Evolutionary conservation across 257 asterid genomes (phyloP).

Genomic region (Pogostemon cablin): DNA sequence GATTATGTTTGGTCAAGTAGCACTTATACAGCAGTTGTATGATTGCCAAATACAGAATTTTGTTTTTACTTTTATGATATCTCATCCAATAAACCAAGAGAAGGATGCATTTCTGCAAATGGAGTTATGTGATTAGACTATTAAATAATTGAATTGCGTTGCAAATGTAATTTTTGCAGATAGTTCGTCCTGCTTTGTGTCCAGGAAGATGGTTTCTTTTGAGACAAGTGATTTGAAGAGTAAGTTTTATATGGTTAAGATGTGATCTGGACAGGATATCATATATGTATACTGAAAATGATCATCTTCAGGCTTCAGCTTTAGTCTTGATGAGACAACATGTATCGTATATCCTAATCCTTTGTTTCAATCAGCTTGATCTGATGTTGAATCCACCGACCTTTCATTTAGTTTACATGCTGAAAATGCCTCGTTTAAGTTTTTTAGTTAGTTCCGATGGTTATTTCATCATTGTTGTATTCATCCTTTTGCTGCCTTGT

Average conservation of each 20-base stretch:
- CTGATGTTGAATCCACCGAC: background rate
- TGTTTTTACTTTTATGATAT: no score
- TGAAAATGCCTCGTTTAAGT: background rate
- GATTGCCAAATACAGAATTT: no score
- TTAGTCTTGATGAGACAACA: background rate
- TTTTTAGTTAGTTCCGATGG: conserved; percentile 4
- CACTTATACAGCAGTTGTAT: no score
- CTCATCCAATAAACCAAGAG: no score
- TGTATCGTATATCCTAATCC: no score
- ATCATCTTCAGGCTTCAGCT: conserved; percentile 2
- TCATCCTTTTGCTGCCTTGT: background rate
- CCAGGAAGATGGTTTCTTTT: conserved; percentile 40
- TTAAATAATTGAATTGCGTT: no score
- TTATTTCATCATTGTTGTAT: background rate
- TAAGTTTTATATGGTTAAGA: conserved; percentile 28
- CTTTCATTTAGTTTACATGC: background rate
- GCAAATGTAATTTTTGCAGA: no score
- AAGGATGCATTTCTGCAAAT: no score
- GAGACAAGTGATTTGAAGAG: conserved; percentile 46
- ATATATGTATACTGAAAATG: background rate
- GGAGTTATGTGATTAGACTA: no score
- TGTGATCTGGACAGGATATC: background rate
- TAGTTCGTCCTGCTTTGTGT: background rate
- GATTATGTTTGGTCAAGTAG: no score
- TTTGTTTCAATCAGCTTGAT: background rate